Base-by-base conservation (phyloP, 495 filamentous ascomycete genomes). In the Zalerion maritima region DNA sequence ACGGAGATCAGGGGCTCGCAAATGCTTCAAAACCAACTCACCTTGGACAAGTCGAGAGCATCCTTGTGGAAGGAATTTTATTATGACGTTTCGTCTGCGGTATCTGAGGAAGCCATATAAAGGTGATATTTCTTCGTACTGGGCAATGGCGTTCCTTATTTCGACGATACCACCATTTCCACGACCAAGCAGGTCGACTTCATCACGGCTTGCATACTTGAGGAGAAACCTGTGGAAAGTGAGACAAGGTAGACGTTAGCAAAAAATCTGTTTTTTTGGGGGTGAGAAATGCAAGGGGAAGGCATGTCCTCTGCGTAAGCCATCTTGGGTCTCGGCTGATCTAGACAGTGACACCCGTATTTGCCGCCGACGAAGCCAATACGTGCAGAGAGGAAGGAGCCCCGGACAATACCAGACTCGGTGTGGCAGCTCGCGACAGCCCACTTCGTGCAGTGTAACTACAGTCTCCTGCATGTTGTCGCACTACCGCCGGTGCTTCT, bases 21-120 rank as follows among this genome's bases (percentile, higher is more conserved):
- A 19, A 18, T 21, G 21, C 16, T 15, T 6, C 24, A 18, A 20
- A 26, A 17, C 12, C 21, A 28, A 40, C 67, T 41, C 54, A 94
- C 89, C 89, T 78, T 89, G 79, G 14, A 97, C 54, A 29, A 97
- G 62, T 35, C 89, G 69, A 29, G 87, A 94, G 28, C 85, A 78
- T 19, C 77, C 82, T 38, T 93, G 81, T 2, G 91, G 91, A 29
- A 93, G 60, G 46, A 85, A 94, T 49, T 86, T 93, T 43, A 97
- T 68, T 24, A 97, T 58, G 30, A 96, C 78, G 56, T 85, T 94
- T 42, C 83, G 71, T 41, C 86, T 73, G 14, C 89, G 69, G 46
- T 94, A 96, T 32, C 81, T 71, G 30, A 97, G 56, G 37, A 94
- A 89, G 21, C 89, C 91, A 46, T 86, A 97, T 14, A 97, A 58